These are phyloP conservation scores for Ambrosiella beaveri DNA, from an alignment of 2,329 filamentous ascomycete genomes.

Conservation along the genomic window DNA sequence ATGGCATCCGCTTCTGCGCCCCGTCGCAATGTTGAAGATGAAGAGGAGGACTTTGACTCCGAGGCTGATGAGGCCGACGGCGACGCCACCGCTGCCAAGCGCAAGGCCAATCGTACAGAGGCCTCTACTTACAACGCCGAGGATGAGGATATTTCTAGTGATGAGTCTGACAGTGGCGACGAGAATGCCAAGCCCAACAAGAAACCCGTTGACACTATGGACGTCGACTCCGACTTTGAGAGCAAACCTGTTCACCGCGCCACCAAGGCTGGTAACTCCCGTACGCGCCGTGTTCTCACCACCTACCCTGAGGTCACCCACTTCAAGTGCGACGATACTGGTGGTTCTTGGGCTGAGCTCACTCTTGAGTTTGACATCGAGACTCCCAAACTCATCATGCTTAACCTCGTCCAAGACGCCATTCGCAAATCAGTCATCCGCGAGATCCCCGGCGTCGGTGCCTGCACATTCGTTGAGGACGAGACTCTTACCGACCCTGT, in stretches of 20 bases:
- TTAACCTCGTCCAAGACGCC: conserved; percentile 72
- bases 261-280: conserved; percentile 18
- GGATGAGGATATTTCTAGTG: conserved; percentile 66
- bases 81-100: conserved; percentile 59
- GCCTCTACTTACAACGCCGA: conserved; percentile 81
- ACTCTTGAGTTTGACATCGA: conserved; percentile 66
- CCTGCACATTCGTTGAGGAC: conserved; percentile 48
- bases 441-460: conserved; percentile 60
- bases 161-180: conserved; percentile 37
- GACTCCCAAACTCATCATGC: conserved; percentile 81
- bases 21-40: conserved; percentile 34
- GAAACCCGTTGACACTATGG: conserved; percentile 22
- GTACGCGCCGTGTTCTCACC: conserved; percentile 47
- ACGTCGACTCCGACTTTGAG: conserved; percentile 17
- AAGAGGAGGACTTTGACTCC: conserved; percentile 51
- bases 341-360: conserved; percentile 61
- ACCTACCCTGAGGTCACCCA: conserved; percentile 49
- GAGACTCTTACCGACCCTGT: conserved; percentile 33
- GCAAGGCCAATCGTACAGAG: conserved; percentile 58
- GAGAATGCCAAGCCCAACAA: conserved; percentile 27
- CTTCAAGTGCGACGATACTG: conserved; percentile 64
- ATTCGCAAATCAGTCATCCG: conserved; percentile 69
- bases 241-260: conserved; percentile 9
- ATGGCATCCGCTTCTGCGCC: conserved; percentile 25
- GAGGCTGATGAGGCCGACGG: conserved; percentile 62